Conservation (phyloP, 164 flowering plant species). For the Taxillus chinensis region DNA sequence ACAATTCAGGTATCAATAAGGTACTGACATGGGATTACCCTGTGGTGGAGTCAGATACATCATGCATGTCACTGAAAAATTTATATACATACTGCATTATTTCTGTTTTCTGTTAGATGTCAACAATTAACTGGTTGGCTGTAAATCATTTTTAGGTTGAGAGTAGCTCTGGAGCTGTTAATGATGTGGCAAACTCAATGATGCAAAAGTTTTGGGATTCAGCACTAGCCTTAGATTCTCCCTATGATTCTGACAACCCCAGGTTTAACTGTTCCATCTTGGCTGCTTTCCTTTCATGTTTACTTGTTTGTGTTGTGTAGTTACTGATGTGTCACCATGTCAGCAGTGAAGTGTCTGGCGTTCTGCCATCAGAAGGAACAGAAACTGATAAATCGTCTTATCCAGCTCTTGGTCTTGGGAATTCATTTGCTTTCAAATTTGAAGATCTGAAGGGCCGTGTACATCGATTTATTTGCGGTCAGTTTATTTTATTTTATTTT, state of each 20-base stretch:
- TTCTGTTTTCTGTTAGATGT: not conserved
- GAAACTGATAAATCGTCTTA: conserved; percentile 49
- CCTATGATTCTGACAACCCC: conserved; percentile 81
- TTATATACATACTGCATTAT: no score
- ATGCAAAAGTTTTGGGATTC: conserved; percentile 99
- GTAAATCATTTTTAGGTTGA: conserved; percentile 47
- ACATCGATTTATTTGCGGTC: conserved; percentile 80
- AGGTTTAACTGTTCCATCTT: conserved; percentile 32
- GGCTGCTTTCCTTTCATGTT: not conserved
- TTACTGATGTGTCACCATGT: conserved; percentile 9
- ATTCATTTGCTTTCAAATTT: conserved; percentile 79
- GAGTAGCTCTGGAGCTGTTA: conserved; percentile 65
- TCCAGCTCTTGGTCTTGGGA: conserved; percentile 84
- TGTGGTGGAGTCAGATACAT: no score
- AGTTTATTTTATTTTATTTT: conserved; percentile 13
- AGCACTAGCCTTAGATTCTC: conserved; percentile 73
- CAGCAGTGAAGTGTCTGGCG: conserved; percentile 70
- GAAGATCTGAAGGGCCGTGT: conserved; percentile 79
- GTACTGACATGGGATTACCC: no score
- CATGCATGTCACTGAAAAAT: no score
- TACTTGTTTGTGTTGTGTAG: not conserved
- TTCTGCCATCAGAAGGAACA: conserved; percentile 54
- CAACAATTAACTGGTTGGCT: not conserved
- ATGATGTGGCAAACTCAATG: conserved; percentile 78
- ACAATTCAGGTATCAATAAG: no score